These are phyloP conservation scores for Allantophomopsis lycopodina DNA, from an alignment of 2,329 filamentous ascomycete species.

Conservation along the genomic window DNA sequence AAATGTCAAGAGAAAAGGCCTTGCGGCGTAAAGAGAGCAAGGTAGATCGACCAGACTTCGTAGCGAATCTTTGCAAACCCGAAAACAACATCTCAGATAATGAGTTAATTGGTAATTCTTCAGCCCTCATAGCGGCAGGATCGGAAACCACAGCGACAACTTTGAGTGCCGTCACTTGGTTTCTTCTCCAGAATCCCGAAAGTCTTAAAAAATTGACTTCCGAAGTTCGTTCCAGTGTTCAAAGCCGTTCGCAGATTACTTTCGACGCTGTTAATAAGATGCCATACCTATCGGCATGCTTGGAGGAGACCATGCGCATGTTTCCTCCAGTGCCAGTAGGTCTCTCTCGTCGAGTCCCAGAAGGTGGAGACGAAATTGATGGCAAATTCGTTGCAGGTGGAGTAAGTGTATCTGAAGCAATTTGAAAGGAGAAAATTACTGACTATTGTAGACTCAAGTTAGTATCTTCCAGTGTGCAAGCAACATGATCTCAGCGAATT, in stretches of 20 bases:
- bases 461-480: too few species aligned
- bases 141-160: background rate
- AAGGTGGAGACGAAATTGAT: conserved; percentile 25
- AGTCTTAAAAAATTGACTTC: too few species aligned
- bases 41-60: background rate
- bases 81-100: background rate
- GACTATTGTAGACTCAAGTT: too few species aligned
- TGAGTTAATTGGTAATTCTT: too few species aligned
- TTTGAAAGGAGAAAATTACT: too few species aligned
- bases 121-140: background rate
- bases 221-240: too few species aligned
- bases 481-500: too few species aligned
- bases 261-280: too few species aligned
- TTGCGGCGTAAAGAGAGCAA: background rate
- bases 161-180: background rate
- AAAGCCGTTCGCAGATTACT: too few species aligned
- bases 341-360: conserved; percentile 26
- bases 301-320: conserved; percentile 32
- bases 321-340: conserved; percentile 25
- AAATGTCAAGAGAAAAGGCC: background rate
- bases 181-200: too few species aligned
- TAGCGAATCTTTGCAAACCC: background rate
- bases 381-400: conserved; percentile 27
- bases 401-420: background rate
- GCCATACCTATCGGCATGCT: conserved; percentile 29